Evolutionary conservation across 768 basidiomycete genomes (phyloP).

Genomic region (Kwoniella bestiolae): DNA sequence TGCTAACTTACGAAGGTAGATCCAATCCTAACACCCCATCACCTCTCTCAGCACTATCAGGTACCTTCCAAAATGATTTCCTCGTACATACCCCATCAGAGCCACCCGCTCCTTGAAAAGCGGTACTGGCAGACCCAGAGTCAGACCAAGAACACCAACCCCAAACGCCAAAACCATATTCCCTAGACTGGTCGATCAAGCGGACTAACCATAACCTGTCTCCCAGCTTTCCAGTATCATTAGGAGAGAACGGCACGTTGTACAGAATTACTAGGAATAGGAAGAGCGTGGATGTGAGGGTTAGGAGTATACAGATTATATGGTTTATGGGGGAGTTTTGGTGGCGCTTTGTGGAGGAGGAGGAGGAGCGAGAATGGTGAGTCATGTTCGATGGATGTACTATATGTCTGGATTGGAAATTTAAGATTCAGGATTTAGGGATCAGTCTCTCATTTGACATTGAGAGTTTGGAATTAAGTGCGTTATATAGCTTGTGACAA

Average conservation of each 20-base stretch:
- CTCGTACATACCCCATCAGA: conserved; percentile 3
- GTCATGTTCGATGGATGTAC: not conserved
- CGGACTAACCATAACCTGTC: conserved; percentile 6
- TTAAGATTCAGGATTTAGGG: too few relatives aligned
- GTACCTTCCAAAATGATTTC: conserved; percentile 26
- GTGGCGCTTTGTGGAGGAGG: not conserved
- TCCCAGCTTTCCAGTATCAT: not conserved
- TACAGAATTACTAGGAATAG: conserved; percentile 18
- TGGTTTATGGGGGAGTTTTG: conserved; percentile 13
- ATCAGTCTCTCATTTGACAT: too few relatives aligned
- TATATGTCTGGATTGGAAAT: too few relatives aligned
- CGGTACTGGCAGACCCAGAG: too few relatives aligned
- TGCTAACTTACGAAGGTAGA: conserved; percentile 20
- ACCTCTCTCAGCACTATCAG: conserved; percentile 4
- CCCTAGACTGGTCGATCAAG: not conserved
- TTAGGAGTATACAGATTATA: conserved; percentile 9
- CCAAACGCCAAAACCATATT: conserved; percentile 27
- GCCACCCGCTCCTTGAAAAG: too few relatives aligned
- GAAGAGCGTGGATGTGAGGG: conserved; percentile 7
- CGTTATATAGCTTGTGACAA: too few relatives aligned
- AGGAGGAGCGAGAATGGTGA: not conserved
- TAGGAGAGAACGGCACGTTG: conserved; percentile 15
- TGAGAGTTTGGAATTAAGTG: too few relatives aligned
- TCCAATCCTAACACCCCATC: not conserved
- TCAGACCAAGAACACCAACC: conserved; percentile 28